Percentiles rank a stretch among this genome's conserved stretches.
Evolutionary conservation across 768 basidiomycete genomes (phyloP).

Genomic region (Dentipellis sp.): DNA sequence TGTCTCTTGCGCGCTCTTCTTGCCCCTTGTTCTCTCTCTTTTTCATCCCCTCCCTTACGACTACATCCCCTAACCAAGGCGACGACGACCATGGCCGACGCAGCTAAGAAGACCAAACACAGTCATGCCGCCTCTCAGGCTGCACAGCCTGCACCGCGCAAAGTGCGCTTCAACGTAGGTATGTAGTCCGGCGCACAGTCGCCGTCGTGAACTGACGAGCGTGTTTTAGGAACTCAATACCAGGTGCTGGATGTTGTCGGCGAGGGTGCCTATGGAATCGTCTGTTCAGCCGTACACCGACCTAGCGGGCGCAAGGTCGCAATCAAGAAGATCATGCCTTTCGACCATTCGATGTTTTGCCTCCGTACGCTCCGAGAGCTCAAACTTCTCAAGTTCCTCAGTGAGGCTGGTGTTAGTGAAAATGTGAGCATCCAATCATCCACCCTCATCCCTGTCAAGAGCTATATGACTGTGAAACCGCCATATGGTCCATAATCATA

Average conservation of each 20-base stretch:
- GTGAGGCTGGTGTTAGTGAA: conserved; percentile 83
- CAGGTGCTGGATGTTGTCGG: conserved; percentile 79
- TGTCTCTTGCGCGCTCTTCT: background rate
- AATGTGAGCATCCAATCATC: conserved; percentile 38
- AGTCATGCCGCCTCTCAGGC: conserved; percentile 36
- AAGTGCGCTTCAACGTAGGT: conserved; percentile 88
- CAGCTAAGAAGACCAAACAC: conserved; percentile 30
- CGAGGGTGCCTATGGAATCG: conserved; percentile 93
- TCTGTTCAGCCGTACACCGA: conserved; percentile 76
- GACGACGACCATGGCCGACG: conserved; percentile 11
- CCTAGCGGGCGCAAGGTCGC: conserved; percentile 81
- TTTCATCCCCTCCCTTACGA: background rate
- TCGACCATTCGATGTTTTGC: conserved; percentile 92
- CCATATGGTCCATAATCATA: background rate
- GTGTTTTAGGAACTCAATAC: conserved; percentile 36
- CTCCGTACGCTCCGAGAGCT: conserved; percentile 52
- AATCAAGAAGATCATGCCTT: conserved; percentile 93
- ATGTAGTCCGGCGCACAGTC: conserved; percentile 5
- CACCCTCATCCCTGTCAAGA: no score
- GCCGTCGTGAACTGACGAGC: background rate
- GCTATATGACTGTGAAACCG: no score
- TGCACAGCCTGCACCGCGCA: conserved; percentile 50
- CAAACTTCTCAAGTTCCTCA: conserved; percentile 67
- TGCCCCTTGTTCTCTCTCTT: background rate
- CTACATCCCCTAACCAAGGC: background rate